These are phyloP conservation scores for Angophora floribunda DNA, from an alignment of 345 rosid genomes.

Conservation along the genomic window DNA sequence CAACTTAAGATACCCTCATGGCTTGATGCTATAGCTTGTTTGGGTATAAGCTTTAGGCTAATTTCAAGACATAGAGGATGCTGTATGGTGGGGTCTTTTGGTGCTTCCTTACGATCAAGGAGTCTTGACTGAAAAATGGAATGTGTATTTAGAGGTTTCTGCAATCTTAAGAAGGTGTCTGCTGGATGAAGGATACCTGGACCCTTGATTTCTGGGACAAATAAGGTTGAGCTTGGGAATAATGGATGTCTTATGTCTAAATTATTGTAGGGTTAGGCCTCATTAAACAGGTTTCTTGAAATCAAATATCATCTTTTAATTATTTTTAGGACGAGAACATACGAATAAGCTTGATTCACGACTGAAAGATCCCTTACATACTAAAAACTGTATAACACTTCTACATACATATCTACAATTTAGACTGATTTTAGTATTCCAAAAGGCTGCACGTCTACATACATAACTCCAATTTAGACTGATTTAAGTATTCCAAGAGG, in stretches of 20 bases:
- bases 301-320: background rate
- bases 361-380: background rate
- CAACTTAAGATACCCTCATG: background rate
- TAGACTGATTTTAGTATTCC: no score
- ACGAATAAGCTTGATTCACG: background rate
- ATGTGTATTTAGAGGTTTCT: background rate
- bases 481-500: background rate
- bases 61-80: background rate
- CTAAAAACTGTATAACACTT: background rate
- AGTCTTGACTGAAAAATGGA: background rate
- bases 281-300: background rate
- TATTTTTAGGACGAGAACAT: background rate
- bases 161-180: background rate
- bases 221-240: background rate
- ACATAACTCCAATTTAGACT: background rate
- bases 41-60: background rate
- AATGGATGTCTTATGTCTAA: background rate
- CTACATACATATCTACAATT: no score
- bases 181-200: background rate
- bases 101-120: background rate
- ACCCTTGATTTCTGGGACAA: background rate
- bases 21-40: background rate
- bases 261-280: background rate
- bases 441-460: background rate
- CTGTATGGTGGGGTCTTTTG: background rate